Conservation (phyloP, 176 grass and related monocot species). For the Paspalum vaginatum region DNA sequence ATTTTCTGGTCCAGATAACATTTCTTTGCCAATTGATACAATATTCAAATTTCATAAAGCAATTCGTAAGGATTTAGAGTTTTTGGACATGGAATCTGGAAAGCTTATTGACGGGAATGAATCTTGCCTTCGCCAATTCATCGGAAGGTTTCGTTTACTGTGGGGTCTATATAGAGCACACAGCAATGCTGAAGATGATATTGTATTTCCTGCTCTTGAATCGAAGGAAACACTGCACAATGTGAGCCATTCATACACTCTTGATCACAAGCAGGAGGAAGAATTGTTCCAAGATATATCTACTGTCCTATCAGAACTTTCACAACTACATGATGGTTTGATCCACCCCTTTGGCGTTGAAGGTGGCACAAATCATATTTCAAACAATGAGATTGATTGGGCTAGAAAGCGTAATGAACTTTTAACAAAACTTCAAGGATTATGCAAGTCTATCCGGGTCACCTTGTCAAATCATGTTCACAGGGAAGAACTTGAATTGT, state of each 20-base stretch:
- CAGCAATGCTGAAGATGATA: conserved; percentile 93
- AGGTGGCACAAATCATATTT: conserved; percentile 21
- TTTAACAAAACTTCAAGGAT: conserved; percentile 77
- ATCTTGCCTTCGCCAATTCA: conserved; percentile 63
- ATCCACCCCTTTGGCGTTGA: not conserved
- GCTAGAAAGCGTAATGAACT: conserved; percentile 71
- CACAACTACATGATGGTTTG: conserved; percentile 50
- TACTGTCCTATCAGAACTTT: conserved; percentile 62
- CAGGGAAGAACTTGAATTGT: conserved; percentile 87
- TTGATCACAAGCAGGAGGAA: conserved; percentile 96
- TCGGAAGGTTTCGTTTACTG: conserved; percentile 82
- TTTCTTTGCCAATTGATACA: conserved; percentile 74
- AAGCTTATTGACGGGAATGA: conserved; percentile 75
- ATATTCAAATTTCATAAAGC: conserved; percentile 98
- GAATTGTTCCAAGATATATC: conserved; percentile 83
- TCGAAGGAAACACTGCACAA: conserved; percentile 84
- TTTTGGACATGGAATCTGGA: conserved; percentile 74
- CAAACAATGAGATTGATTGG: conserved; percentile 48
- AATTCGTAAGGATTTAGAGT: conserved; percentile 89
- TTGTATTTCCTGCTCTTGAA: conserved; percentile 94
- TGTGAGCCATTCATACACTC: conserved; percentile 88
- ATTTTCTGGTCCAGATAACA: conserved; percentile 46
- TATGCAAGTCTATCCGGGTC: conserved; percentile 87
- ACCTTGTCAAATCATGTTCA: conserved; percentile 84
- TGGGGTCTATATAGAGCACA: conserved; percentile 96